Base-by-base conservation (phyloP, 805 yeast species). In the Metschnikowia bowlesiae region DNA sequence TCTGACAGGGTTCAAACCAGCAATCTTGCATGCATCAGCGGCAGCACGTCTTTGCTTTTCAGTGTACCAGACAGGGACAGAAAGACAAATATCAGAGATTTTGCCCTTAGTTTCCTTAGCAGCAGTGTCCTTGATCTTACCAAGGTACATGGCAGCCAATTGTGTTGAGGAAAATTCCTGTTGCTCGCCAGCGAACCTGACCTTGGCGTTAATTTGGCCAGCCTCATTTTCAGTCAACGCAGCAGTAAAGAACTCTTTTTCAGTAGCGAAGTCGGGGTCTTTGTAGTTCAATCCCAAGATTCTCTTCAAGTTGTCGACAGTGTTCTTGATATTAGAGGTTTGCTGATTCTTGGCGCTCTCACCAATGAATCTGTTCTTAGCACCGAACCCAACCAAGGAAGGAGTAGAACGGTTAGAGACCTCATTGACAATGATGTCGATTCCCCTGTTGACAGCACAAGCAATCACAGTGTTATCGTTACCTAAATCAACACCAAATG, bases 371-470 rank as follows among this genome's bases (percentile, higher is more conserved):
- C 99, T 85, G 81, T 82, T 85, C 75, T 87, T 89, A 58, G 66
- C 68, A 61, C 97, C 97, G 62, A 94, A 94, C 33, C 97, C 98
- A 61, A 94, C 94, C 59, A 89, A 70, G 6, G 82, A 67, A 58
- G 99, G 99, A 33, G 99, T 94, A 60, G 95, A 73, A 74, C 99
- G 87, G 85, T 94, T 94, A 51, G 98, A 91, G 44, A 94, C 98
- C 75, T 94, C 99, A 70, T 94, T 94, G 75, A 94, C 98, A 64
- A 94, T 89, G 64, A 94, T 85, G 73, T 94, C 99, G 68, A 94
- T 94, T 68, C 98, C 98, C 79, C 98, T 85, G 83, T 92, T 94
- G 71, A 92, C 87, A 56, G 99, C 99, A 68, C 96, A 74, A 39
- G 96, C 98, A 68, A 92, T 81, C 61, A 92, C 97, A 57, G 96